phyloP scores from a whole-genome alignment of 2,329 filamentous ascomycete genomes.

The Fusarium sp. region DNA sequence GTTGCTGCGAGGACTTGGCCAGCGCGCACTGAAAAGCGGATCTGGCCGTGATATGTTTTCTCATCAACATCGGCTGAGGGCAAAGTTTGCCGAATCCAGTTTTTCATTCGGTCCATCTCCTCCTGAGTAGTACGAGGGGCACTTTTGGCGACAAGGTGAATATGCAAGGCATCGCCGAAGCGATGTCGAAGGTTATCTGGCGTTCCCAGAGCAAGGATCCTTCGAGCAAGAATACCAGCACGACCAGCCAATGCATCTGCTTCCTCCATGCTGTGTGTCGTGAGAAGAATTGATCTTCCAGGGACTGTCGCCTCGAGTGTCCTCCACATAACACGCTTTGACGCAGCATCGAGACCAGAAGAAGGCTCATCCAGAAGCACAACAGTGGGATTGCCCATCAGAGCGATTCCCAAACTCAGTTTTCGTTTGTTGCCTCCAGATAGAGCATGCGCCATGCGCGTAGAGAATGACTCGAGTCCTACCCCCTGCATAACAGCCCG shows the following conservation, averaged over 20 bases:
- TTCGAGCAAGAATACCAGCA: constrained; percentile 83
- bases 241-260: constrained; percentile 86
- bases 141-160: constrained; percentile 79
- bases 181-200: constrained; percentile 74
- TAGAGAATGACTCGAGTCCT: constrained; percentile 73
- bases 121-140: constrained; percentile 76
- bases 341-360: constrained; percentile 87
- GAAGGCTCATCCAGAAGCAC: constrained; percentile 89
- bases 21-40: constrained; percentile 80
- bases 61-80: constrained; percentile 73
- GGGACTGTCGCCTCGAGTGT: constrained; percentile 77
- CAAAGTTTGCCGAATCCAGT: constrained; percentile 71
- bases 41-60: constrained; percentile 83
- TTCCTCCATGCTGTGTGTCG: constrained; percentile 95
- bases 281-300: constrained; percentile 84
- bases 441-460: constrained; percentile 79
- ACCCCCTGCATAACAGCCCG: constrained; percentile 80
- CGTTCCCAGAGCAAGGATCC: constrained; percentile 86
- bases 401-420: constrained; percentile 83
- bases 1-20: constrained; percentile 47
- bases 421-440: constrained; percentile 96
- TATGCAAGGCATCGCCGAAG: constrained; percentile 80
- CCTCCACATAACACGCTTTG: constrained; percentile 93
- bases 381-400: constrained; percentile 91
- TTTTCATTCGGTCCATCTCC: constrained; percentile 72